Base-by-base conservation (phyloP, 768 basidiomycete species). In the Suillus alpinus region DNA sequence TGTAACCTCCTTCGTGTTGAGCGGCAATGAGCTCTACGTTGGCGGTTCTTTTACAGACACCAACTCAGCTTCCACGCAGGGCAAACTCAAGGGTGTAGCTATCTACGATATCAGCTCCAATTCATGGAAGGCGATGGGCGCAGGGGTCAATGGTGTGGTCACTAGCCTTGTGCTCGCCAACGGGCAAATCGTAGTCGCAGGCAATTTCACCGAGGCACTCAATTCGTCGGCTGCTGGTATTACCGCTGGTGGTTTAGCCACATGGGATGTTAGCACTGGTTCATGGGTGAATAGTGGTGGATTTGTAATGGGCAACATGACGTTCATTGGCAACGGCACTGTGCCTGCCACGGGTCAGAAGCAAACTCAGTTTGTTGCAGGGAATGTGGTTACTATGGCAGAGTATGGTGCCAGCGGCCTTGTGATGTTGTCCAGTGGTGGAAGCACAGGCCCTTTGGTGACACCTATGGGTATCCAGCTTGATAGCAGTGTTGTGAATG, bases 31-130 rank as follows among this genome's bases (percentile, higher is more conserved):
- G 20, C 73, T 98, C 12, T 97, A 83, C 70, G 86, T 95, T 43
- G 96, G 94, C n/a, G 97, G 97, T 0, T 78, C 86, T 0, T 99
- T 99, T 77, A 81, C 80, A 0, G 87, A 91, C 63, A 91, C 93
- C 0, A 71, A 73, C 1, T 76, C 80, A 6, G 75, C 80, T 16
- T 84, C 87, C 0, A 81, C 78, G 2, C 75, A 80, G 50, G 82
- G 83, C 58, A 76, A 73, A 37, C 75, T 94, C 39, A 73, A 73
- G 47, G 82, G 86, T 39, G 73, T 96, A 36, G 93, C 88, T 0
- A 69, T 84, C 57, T 98, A 94, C 72, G 82, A 94, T 64, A 76
- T 93, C 12, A 67, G 75, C 56, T 78, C 77, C 34, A 82, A 87
- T 61, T 68, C 80, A 10, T 98, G 95, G 95, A 74, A 73, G 14